These are phyloP conservation scores for Kurtzmaniella quercitrusa DNA, from an alignment of 1,139 yeast genomes.

Conservation along the genomic window DNA sequence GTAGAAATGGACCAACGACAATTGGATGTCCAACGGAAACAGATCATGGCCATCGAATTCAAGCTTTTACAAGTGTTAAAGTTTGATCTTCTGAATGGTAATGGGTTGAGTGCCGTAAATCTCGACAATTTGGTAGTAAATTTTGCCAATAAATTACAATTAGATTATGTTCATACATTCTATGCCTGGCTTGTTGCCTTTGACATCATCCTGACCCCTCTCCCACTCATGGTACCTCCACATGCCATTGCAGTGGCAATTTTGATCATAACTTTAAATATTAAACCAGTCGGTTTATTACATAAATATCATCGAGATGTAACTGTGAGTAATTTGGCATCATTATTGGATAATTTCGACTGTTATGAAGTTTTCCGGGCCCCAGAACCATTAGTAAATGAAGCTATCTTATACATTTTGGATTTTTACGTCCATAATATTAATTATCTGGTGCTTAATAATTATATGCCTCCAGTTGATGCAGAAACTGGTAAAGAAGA, in stretches of 20 bases:
- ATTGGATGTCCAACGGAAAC: conserved; percentile 49
- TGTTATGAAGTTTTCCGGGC: conserved; percentile 41
- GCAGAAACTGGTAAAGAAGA: conserved; percentile 40
- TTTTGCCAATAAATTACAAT: conserved; percentile 51
- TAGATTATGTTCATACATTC: conserved; percentile 44
- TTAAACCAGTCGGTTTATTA: conserved; percentile 34
- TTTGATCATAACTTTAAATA: conserved; percentile 37
- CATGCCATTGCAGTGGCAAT: conserved; percentile 77
- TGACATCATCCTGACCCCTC: conserved; percentile 72
- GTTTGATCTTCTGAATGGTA: conserved; percentile 65
- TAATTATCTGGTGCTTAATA: conserved; percentile 27
- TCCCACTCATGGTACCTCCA: conserved; percentile 69
- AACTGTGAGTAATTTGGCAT: conserved; percentile 14
- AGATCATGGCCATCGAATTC: conserved; percentile 57
- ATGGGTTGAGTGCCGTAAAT: conserved; percentile 35
- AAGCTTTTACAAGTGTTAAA: conserved; percentile 69
- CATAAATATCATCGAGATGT: conserved; percentile 21
- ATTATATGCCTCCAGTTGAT: conserved; percentile 29
- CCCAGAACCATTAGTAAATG: conserved; percentile 52
- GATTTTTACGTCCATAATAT: conserved; percentile 57
- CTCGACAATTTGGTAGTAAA: conserved; percentile 70
- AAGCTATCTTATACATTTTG: conserved; percentile 56
- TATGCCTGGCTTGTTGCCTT: conserved; percentile 73
- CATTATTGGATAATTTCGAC: conserved; percentile 29
- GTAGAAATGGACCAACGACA: conserved; percentile 10